Evolutionary conservation across 2,329 filamentous ascomycete genomes (phyloP), one percentile per base, ranked within the genome.

Genomic region (Fusarium compactum): DNA sequence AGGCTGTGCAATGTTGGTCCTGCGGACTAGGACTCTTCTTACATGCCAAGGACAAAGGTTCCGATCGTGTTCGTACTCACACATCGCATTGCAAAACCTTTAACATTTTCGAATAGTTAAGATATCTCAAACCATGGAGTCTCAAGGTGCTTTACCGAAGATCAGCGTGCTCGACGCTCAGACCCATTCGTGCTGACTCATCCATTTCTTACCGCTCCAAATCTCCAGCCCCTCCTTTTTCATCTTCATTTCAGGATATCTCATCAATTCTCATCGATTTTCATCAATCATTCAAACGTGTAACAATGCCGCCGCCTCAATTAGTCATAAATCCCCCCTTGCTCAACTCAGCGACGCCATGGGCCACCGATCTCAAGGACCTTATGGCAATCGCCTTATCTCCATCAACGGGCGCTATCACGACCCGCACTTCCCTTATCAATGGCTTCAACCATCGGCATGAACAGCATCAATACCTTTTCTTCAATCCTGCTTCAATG

Each of bases 341-440:
- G 9, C 82, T 94, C 69, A 95, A 95, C 80, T 92, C 91, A 1
- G 88, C 92, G 30, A 91, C 88, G 52, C 92, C 92, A 1, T 94
- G 92, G 92, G 91, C 92, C 27, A 93, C 91, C 0, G 88, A 86
- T 5, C 78, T 86, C 8, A 82, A 85, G 7, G 87, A 94, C 68
- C 85, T 95, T 6, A 78, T 82, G 41, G 79, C 80, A 3, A 86
- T 95, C 9, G 92, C 92, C 75, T 77, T 82, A 30, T 89, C 84
- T 52, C 82, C 86, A 0, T 81, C 87, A 56, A 94, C 90, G 0
- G 92, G 92, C 63, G 92, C 91, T 16, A 87, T 95, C 32, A 95
- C 92, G 2, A 92, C 89, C 4, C 85, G 92, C 15, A 95, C 92
- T 2, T 88, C 89, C 5, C 84, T 93, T 8, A 78, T 92, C 18